These are phyloP conservation scores for Naganishia randhawae DNA, from an alignment of 768 basidiomycete genomes.

Conservation along the genomic window DNA sequence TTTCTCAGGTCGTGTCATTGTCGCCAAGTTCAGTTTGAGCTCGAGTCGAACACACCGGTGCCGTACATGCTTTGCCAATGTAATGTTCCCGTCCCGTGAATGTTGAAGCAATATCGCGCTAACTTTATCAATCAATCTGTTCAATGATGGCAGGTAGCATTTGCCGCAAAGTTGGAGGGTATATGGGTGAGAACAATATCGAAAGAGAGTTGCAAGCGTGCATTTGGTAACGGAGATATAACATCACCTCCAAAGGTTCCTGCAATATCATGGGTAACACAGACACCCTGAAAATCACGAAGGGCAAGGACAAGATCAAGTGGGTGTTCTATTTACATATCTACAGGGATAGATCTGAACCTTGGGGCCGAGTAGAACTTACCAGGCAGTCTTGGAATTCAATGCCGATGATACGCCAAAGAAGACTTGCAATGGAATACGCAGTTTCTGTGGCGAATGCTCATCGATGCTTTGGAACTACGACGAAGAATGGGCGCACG, in stretches of 20 bases:
- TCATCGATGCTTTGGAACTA: slow-evolving; percentile 49
- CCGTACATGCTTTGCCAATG: slow-evolving; percentile 49
- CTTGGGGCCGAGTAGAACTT: slow-evolving; percentile 31
- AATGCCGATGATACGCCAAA: slow-evolving; percentile 40
- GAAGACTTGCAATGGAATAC: slow-evolving; percentile 32
- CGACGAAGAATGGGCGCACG: slow-evolving; percentile 45
- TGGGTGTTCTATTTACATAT: slow-evolving; percentile 23
- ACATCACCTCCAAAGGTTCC: background rate
- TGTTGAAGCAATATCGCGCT: background rate
- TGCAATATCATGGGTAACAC: slow-evolving; percentile 49
- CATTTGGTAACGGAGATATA: background rate
- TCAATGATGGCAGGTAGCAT: slow-evolving; percentile 34
- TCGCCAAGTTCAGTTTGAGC: slow-evolving; percentile 42
- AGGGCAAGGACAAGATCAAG: slow-evolving; percentile 49
- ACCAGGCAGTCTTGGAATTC: slow-evolving; percentile 39
- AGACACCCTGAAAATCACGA: slow-evolving; percentile 40
- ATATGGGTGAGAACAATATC: slow-evolving; percentile 45
- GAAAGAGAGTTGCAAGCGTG: too few relatives aligned
- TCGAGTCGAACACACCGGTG: slow-evolving; percentile 48
- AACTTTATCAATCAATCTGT: background rate
- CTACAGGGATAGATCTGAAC: background rate
- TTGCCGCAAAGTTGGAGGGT: slow-evolving; percentile 49
- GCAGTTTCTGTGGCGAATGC: slow-evolving; percentile 46
- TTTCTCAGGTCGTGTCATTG: slow-evolving; percentile 48
- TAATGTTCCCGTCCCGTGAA: background rate